phyloP scores from a whole-genome alignment of 2,329 filamentous ascomycete genomes.

The Ophiostoma sp. region DNA sequence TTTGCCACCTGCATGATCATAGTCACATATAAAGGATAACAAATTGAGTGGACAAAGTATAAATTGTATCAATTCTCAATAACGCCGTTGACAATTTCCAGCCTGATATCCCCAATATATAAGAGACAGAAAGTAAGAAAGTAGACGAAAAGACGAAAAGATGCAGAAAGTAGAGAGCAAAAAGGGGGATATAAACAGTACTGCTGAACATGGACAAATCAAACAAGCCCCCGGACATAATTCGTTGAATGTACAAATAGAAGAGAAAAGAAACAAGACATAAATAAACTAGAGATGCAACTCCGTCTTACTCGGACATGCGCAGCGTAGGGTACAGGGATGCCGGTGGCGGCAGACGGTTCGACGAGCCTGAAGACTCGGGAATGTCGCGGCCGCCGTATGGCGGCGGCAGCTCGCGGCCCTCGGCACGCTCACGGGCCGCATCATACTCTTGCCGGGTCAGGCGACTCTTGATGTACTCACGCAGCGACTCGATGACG shows the following conservation, averaged over 20 bases:
- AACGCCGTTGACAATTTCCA: background rate
- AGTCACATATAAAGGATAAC: background rate
- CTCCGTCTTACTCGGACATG: constrained; percentile 17
- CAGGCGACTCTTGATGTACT: constrained; percentile 54
- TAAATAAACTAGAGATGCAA: background rate
- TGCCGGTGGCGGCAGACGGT: constrained; percentile 19
- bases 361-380: constrained; percentile 33
- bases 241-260: constrained; percentile 14
- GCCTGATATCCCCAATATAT: background rate
- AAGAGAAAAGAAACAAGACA: background rate
- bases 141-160: background rate
- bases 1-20: background rate
- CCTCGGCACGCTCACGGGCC: background rate
- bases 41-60: background rate
- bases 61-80: background rate
- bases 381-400: constrained; percentile 24
- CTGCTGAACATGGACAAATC: background rate
- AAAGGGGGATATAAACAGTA: constrained; percentile 4
- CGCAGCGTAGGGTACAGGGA: constrained; percentile 28
- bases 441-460: constrained; percentile 50
- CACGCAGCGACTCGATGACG: constrained; percentile 56
- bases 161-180: background rate
- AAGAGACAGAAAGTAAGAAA: background rate
- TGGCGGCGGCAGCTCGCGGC: background rate
- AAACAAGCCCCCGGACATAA: constrained; percentile 4